Base-by-base conservation (phyloP, 2,329 filamentous ascomycete genomes). In the Ophiostoma triangulosporum region DNA sequence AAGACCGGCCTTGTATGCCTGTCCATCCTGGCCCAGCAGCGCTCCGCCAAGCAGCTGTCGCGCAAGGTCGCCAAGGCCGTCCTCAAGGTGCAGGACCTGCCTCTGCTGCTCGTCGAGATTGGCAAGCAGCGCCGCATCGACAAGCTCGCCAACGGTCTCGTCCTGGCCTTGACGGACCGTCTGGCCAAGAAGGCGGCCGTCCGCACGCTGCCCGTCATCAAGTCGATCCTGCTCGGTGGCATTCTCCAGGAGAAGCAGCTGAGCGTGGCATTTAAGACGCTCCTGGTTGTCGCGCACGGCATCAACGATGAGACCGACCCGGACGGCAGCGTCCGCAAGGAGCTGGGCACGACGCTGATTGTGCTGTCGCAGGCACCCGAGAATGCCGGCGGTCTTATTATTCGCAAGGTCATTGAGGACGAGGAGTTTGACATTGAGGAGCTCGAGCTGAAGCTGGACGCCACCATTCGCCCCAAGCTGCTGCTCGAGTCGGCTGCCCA, bases 1-100 rank as follows among this genome's bases (percentile, higher is more conserved):
- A 75, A 80, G 17, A 80, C 86, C 15, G 89, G 83, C 11, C 73
- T 96, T 1, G 81, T 88, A 12, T 94, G 87, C 63, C 69, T 97
- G 52, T 82, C 86, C 4, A 81, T 95, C 20, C 72, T 97, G 40
- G 85, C 88, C 1, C 86, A 95, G 64, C 84, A 89, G 66, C 82
- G 87, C 63, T 81, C 81, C 3, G 77, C 81, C 4, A 78, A 81
- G 57, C 78, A 79, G 57, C 74, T 95, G 54, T 84, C 87, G 1
- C 77, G 75, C 61, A 78, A 79, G 57, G 81, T 91, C 4, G 76
- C 83, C 29, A 88, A 81, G 64, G 78, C 79, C 9, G 67, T 93
- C 5, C 69, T 88, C 56, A 83, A 80, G 57, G 69, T 86, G 20
- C 71, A 77, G 0, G 72, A 80, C 48, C 69, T 89, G 26, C 70